phyloP scores from a whole-genome alignment of 2,329 filamentous ascomycete genomes.

The Nannizzia gypsea region DNA sequence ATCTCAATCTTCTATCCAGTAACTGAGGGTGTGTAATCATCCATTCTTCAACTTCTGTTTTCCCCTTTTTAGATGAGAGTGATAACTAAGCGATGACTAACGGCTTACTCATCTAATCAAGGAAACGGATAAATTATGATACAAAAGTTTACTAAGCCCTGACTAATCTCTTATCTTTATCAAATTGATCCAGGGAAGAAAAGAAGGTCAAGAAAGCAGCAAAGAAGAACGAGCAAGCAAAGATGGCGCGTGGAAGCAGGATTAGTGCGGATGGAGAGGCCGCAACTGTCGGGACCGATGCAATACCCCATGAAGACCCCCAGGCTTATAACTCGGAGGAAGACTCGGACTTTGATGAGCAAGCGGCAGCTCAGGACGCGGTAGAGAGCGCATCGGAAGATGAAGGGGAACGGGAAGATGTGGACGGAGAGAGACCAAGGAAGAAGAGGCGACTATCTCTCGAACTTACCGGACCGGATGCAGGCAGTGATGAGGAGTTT shows the following conservation, averaged over 20 bases:
- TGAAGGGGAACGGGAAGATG: constrained; percentile 23
- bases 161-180: not conserved
- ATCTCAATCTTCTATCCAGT: too few relatives aligned
- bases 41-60: too few relatives aligned
- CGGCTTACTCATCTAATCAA: too few relatives aligned
- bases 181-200: not conserved
- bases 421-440: constrained; percentile 17
- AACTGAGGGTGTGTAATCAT: too few relatives aligned
- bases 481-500: constrained; percentile 9
- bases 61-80: too few relatives aligned
- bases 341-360: constrained; percentile 35
- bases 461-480: constrained; percentile 18
- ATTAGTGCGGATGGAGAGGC: not conserved
- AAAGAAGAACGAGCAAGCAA: not conserved
- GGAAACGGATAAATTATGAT: not conserved
- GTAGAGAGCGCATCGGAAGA: constrained; percentile 15
- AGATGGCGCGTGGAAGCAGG: not conserved
- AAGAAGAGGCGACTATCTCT: constrained; percentile 29
- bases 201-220: not conserved
- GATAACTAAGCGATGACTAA: too few relatives aligned
- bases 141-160: not conserved
- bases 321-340: constrained; percentile 30
- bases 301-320: not conserved
- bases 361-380: constrained; percentile 22
- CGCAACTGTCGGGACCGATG: not conserved